A percentile compares a stretch with the other conserved stretches of the same genome.
These are phyloP conservation scores for Primulina eburnea DNA, from an alignment of 257 asterid genomes.

Conservation along the genomic window DNA sequence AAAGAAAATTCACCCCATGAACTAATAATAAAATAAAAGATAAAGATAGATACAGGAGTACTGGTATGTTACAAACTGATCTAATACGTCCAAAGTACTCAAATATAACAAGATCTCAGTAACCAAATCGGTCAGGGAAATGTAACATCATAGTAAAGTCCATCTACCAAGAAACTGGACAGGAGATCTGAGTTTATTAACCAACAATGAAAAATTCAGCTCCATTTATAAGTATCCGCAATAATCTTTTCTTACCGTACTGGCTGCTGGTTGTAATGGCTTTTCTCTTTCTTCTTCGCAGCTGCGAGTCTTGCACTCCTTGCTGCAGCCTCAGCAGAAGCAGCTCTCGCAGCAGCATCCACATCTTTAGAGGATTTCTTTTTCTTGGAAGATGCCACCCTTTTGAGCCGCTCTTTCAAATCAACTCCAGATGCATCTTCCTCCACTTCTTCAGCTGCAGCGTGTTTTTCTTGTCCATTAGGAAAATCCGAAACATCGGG, in stretches of 20 bases:
- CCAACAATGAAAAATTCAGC: slow-evolving; percentile 23
- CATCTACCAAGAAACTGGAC: slow-evolving; percentile 30
- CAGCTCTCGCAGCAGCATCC: slow-evolving; percentile 85
- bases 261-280: slow-evolving; percentile 92
- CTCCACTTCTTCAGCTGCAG: slow-evolving; percentile 39
- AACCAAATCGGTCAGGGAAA: slow-evolving; percentile 20
- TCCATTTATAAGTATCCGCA: slow-evolving; percentile 23
- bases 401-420: slow-evolving; percentile 75
- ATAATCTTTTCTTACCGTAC: slow-evolving; percentile 43
- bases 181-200: slow-evolving; percentile 37
- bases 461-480: slow-evolving; percentile 42
- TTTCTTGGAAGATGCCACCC: slow-evolving; percentile 69
- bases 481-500: slow-evolving; percentile 39
- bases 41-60: slow-evolving; percentile 24
- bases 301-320: slow-evolving; percentile 84
- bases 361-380: slow-evolving; percentile 85
- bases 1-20: background rate
- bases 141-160: slow-evolving; percentile 28
- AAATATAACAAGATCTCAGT: slow-evolving; percentile 20
- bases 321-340: slow-evolving; percentile 89
- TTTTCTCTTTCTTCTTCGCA: slow-evolving; percentile 96
- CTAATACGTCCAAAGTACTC: slow-evolving; percentile 28
- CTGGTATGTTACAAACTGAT: slow-evolving; percentile 36
- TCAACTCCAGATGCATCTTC: slow-evolving; percentile 56
- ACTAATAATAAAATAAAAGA: slow-evolving; percentile 16